A percentile compares a stretch with the other conserved stretches of the same genome.
Conservation (phyloP, 257 asterid genomes). For the Plectranthus barbatus region DNA sequence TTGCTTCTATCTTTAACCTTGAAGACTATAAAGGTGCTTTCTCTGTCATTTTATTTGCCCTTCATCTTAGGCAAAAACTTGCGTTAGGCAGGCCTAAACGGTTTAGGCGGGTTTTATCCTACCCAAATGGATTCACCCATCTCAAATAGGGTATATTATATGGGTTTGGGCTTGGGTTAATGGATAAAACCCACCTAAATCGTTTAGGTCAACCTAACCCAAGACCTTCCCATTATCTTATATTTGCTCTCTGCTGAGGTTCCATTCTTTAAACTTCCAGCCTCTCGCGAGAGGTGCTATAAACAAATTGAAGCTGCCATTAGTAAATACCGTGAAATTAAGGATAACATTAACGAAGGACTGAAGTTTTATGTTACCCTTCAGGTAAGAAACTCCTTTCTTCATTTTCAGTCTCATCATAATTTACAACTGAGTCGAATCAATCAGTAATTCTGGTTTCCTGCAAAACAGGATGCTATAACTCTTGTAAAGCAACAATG, state of each 20-base stretch:
- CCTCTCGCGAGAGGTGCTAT: slow-evolving; percentile 74
- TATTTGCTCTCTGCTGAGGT: neutral
- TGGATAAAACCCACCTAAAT: too few species aligned
- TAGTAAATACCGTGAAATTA: slow-evolving; percentile 68
- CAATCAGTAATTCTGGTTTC: neutral
- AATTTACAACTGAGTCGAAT: neutral
- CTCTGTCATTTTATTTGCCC: neutral
- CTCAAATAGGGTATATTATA: too few species aligned
- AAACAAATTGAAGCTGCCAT: slow-evolving; percentile 85
- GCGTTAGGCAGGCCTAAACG: too few species aligned
- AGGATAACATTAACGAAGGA: slow-evolving; percentile 88
- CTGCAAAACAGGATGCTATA: slow-evolving; percentile 69
- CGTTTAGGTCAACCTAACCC: too few species aligned
- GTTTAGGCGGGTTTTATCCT: too few species aligned
- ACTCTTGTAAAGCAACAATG: slow-evolving; percentile 78
- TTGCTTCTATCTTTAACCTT: slow-evolving; percentile 63
- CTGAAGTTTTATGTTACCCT: slow-evolving; percentile 85
- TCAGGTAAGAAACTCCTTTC: slow-evolving; percentile 44
- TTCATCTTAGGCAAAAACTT: too few species aligned
- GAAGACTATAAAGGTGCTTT: slow-evolving; percentile 82
- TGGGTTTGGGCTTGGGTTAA: too few species aligned
- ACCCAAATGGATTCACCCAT: too few species aligned
- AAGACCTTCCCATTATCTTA: too few species aligned
- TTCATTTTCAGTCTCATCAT: neutral
- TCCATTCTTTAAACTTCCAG: slow-evolving; percentile 34